These are phyloP conservation scores for Plenodomus biglobosus DNA, from an alignment of 2,329 filamentous ascomycete species.

Conservation along the genomic window DNA sequence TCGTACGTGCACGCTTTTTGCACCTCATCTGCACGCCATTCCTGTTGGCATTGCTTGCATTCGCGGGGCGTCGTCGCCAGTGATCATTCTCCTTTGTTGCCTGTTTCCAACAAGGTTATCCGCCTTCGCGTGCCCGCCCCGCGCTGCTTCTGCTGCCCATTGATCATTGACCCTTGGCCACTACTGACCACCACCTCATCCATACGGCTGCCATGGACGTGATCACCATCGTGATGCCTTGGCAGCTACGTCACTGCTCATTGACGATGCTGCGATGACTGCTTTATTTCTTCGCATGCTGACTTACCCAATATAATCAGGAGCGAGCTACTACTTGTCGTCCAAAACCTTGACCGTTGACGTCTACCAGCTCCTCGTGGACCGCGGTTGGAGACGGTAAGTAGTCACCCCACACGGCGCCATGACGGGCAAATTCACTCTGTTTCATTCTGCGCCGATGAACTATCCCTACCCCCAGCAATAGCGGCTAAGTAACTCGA, in stretches of 20 bases:
- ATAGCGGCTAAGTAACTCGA: slow-evolving; percentile 7
- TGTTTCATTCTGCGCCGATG: slow-evolving; percentile 7
- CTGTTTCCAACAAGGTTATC: slow-evolving; percentile 34
- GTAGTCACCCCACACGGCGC: slow-evolving; percentile 28
- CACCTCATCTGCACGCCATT: too few relatives aligned
- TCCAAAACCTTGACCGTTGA: slow-evolving; percentile 62
- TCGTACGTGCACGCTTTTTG: slow-evolving; percentile 46
- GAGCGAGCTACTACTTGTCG: slow-evolving; percentile 71
- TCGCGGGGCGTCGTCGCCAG: slow-evolving; percentile 9
- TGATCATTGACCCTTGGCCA: slow-evolving; percentile 1
- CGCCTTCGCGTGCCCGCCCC: slow-evolving; percentile 27
- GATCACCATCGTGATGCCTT: slow-evolving; percentile 12
- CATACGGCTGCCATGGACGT: slow-evolving; percentile 5
- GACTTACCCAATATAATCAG: slow-evolving; percentile 50
- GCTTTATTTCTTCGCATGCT: slow-evolving; percentile 8
- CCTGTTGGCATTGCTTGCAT: slow-evolving; percentile 6
- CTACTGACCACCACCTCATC: neutral
- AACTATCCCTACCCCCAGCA: slow-evolving; percentile 1
- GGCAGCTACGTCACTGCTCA: too few relatives aligned
- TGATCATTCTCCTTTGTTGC: slow-evolving; percentile 16
- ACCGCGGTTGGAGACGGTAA: slow-evolving; percentile 77
- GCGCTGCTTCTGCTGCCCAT: slow-evolving; percentile 17
- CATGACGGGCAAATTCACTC: slow-evolving; percentile 2
- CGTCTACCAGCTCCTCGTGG: slow-evolving; percentile 71
- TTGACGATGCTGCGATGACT: too few relatives aligned